Base-by-base conservation (phyloP, 176 grass and related monocot genomes). In the Cymbopogon citratus region DNA sequence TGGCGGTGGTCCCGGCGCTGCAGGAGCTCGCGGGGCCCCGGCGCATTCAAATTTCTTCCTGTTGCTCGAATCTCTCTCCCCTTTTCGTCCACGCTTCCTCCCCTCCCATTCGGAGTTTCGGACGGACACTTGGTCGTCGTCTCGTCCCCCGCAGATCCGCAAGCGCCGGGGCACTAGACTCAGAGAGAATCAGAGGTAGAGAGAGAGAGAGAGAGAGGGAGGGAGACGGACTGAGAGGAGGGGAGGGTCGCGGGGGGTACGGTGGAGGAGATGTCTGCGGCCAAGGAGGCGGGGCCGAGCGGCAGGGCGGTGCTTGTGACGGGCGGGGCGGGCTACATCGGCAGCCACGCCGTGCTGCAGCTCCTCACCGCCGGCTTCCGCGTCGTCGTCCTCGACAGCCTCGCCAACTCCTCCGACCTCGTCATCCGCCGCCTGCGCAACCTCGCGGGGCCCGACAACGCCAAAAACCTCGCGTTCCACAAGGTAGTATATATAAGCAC, bases 311-410 rank as follows among this genome's bases (percentile, higher is more conserved):
- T 97, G 63, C 89, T 97, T 46, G 94, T 97, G 6, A 97, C 94
- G 12, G 94, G 94, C 2, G 94, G 94, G 13, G 94, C 94, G 0
- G 94, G 94, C 0, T 97, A 97, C 94, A 97, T 97, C 78, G 94
- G 94, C 14, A 97, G 94, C 90, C 94, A 97, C 90, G 85, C 94
- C 49, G 94, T 92, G 80, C 85, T 97, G 66, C 89, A 92, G 92
- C 87, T 97, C 11, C 92, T 97, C 74, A 78, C 87, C 27, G 71
- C 75, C 5, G 94, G 94, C 0, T 92, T 91, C 87, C 86, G 73
- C 83, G 92, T 86, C 77, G 85, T 90, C 57, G 81, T 91, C 76
- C 70, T 94, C 54, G 94, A 97, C 52, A 97, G 89, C 83, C 94
- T 97, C 40, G 65, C 84, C 0, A 97, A 97, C 90, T 94, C 94